These are phyloP conservation scores for Trypanosoma theileri DNA, from an alignment of 208 protist genomes.

Conservation along the genomic window DNA sequence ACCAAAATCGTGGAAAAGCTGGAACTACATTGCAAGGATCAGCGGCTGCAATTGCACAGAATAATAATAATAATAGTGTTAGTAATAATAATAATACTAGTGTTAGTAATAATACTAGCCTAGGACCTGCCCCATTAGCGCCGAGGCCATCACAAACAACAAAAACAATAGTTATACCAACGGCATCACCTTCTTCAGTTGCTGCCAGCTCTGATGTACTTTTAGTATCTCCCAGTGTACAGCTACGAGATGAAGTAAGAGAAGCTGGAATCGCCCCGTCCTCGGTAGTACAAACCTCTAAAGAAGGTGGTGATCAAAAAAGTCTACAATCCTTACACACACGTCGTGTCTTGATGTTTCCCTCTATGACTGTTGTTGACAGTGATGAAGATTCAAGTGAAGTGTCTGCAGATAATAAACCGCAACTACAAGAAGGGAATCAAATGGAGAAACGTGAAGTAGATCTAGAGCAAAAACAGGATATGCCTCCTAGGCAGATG, in stretches of 20 bases:
- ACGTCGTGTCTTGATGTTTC: constrained; percentile 23
- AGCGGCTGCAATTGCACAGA: not conserved
- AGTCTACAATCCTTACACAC: not conserved
- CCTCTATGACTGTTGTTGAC: constrained; percentile 22
- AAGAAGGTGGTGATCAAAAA: constrained; percentile 15
- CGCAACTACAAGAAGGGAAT: not conserved
- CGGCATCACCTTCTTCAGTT: constrained; percentile 4
- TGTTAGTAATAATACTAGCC: no score
- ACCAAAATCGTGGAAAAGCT: not conserved
- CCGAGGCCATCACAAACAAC: not conserved
- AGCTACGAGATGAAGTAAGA: constrained; percentile 21
- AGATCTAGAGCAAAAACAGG: not conserved
- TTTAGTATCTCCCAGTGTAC: constrained; percentile 24
- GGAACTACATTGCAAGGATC: not conserved
- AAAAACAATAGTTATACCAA: not conserved
- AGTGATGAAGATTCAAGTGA: constrained; percentile 36
- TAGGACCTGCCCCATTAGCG: no score
- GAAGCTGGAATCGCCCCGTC: constrained; percentile 25
- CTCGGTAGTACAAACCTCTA: not conserved
- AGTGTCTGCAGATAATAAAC: not conserved
- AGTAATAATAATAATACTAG: constrained; percentile 2
- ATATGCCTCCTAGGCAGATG: not conserved
- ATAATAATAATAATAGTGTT: not conserved
- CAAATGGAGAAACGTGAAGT: not conserved
- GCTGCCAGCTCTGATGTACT: constrained; percentile 10